phyloP scores from a whole-genome alignment of 192 early-diverging fungal genomes.

The Coemansia umbellata region DNA sequence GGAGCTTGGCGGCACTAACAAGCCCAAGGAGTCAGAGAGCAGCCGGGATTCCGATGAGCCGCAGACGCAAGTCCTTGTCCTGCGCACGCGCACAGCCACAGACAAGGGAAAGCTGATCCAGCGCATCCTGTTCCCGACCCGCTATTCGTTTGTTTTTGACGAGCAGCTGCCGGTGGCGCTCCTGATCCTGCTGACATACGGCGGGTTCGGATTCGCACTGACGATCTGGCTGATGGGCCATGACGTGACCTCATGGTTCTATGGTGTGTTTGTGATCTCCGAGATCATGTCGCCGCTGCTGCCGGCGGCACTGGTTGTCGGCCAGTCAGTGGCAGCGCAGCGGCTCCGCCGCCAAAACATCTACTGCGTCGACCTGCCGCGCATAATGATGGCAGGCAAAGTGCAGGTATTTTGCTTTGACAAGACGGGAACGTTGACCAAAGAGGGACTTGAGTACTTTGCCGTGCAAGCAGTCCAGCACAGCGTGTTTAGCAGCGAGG shows the following conservation, averaged over 20 bases:
- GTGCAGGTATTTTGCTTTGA: constrained; percentile 76
- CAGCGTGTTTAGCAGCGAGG: constrained; percentile 12
- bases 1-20: too few species aligned
- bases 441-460: constrained; percentile 66
- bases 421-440: constrained; percentile 76
- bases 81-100: constrained; percentile 61
- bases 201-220: constrained; percentile 56
- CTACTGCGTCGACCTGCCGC: constrained; percentile 66
- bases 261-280: constrained; percentile 70
- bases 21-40: not conserved
- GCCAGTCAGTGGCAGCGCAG: constrained; percentile 65
- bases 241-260: constrained; percentile 67
- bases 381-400: constrained; percentile 72
- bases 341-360: constrained; percentile 63
- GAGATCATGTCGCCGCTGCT: constrained; percentile 66
- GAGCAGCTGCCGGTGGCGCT: constrained; percentile 75
- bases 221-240: constrained; percentile 59
- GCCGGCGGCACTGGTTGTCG: constrained; percentile 70
- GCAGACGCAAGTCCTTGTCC: constrained; percentile 59
- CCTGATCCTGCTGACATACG: constrained; percentile 62
- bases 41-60: constrained; percentile 5
- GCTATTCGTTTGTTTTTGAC: constrained; percentile 71
- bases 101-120: constrained; percentile 69
- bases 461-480: constrained; percentile 37
- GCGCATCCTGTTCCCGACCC: constrained; percentile 69